Percentiles rank a stretch among this genome's conserved stretches.
phyloP scores from a whole-genome alignment of 192 early-diverging fungal species.

The Entomortierella chlamydospora region DNA sequence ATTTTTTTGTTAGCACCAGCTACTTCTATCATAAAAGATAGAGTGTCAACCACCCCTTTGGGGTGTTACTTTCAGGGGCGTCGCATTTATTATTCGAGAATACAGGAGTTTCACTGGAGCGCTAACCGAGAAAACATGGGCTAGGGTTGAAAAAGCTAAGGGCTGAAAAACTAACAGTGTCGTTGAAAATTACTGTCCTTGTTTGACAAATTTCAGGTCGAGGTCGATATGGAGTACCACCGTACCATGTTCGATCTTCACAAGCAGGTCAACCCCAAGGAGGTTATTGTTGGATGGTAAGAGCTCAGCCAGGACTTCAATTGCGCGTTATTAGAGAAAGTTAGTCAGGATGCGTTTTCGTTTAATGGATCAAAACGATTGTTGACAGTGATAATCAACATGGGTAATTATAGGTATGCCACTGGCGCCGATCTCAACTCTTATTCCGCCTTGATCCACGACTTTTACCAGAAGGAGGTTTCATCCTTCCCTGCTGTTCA shows the following conservation, averaged over 20 bases:
- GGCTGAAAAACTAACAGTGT: background rate
- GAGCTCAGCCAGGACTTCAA: background rate
- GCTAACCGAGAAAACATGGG: too few species aligned
- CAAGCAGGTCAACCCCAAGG: slow-evolving; percentile 88
- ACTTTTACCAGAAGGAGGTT: slow-evolving; percentile 85
- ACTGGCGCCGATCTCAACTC: slow-evolving; percentile 75
- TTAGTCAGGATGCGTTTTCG: too few species aligned
- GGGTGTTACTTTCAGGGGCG: background rate
- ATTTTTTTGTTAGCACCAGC: too few species aligned
- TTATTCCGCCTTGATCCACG: slow-evolving; percentile 79
- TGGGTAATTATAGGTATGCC: slow-evolving; percentile 65
- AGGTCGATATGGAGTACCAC: slow-evolving; percentile 93
- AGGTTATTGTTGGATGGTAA: slow-evolving; percentile 93
- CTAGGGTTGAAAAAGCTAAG: too few species aligned
- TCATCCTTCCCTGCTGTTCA: slow-evolving; percentile 83
- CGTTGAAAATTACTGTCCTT: background rate
- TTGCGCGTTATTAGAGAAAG: too few species aligned
- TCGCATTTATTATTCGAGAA: background rate
- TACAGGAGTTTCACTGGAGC: background rate
- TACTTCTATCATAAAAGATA: background rate
- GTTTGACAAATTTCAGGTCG: slow-evolving; percentile 60
- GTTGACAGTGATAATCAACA: background rate
- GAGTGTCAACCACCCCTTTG: background rate
- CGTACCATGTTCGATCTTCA: slow-evolving; percentile 88
- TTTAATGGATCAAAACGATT: too few species aligned